A percentile compares a stretch with the other conserved stretches of the same genome.
Evolutionary conservation across 2,329 filamentous ascomycete species (phyloP).

Genomic region (Dothistroma septosporum): DNA sequence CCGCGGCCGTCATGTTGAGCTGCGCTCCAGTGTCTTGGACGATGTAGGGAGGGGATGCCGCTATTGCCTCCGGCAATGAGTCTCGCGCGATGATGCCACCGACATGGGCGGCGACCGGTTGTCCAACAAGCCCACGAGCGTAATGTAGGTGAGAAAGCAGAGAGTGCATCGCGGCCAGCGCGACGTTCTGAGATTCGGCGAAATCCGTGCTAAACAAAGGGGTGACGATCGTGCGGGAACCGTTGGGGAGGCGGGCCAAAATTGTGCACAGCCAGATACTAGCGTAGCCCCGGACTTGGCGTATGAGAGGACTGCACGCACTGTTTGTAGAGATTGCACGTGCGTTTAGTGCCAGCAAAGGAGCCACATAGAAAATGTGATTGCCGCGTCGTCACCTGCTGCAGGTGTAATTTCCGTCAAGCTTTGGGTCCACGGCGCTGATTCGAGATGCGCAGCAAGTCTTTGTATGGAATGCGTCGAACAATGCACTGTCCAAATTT

Average conservation of each 20-base stretch:
- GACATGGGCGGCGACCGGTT: conserved; percentile 14
- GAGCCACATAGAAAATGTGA: not conserved
- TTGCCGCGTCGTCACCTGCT: not conserved
- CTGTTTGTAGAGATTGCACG: not conserved
- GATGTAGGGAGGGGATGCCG: conserved; percentile 1
- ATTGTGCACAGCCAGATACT: not conserved
- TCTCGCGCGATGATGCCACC: conserved; percentile 19
- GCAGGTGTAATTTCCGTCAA: not conserved
- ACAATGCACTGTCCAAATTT: not conserved
- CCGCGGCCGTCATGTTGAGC: conserved; percentile 18
- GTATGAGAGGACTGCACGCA: not conserved
- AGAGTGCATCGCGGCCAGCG: conserved; percentile 22
- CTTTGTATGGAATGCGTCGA: not conserved
- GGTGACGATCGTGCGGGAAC: not conserved
- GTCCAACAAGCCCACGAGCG: conserved; percentile 8
- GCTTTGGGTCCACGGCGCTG: not conserved
- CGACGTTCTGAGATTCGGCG: conserved; percentile 7
- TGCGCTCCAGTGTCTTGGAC: conserved; percentile 18
- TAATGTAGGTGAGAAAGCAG: conserved; percentile 23
- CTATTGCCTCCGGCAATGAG: conserved; percentile 14
- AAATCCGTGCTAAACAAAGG: not conserved
- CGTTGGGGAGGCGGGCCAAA: not conserved
- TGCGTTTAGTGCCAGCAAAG: not conserved
- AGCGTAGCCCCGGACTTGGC: not conserved
- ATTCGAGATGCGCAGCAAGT: not conserved